Evolutionary conservation across 305 asterid species (phyloP).

Genomic region (Fraxinus platypoda): DNA sequence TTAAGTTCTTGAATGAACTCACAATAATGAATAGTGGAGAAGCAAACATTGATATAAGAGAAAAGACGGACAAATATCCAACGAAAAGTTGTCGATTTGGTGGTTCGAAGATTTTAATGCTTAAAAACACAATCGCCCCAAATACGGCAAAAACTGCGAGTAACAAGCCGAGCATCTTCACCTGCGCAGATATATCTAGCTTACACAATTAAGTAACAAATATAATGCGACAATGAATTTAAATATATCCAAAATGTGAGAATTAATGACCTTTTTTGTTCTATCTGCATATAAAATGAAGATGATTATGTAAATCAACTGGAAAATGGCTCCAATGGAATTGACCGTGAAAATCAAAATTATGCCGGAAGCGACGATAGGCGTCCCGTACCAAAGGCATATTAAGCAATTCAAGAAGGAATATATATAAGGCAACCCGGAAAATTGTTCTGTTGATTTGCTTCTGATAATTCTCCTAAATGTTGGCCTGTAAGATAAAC

Average conservation of each 20-base stretch:
- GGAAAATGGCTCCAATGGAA: constrained; percentile 69
- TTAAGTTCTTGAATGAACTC: constrained; percentile 26
- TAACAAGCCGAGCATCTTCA: constrained; percentile 64
- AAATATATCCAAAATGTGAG: not conserved
- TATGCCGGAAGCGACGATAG: constrained; percentile 56
- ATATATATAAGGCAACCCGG: constrained; percentile 76
- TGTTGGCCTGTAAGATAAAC: constrained; percentile 61
- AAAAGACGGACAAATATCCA: constrained; percentile 60
- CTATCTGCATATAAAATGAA: constrained; percentile 54
- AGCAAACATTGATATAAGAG: constrained; percentile 83
- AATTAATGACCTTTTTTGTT: constrained; percentile 40
- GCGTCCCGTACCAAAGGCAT: constrained; percentile 86
- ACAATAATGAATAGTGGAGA: constrained; percentile 78
- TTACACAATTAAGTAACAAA: not conserved
- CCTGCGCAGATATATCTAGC: constrained; percentile 35
- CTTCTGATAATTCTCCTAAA: constrained; percentile 56
- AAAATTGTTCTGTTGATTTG: constrained; percentile 74
- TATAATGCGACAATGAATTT: not conserved
- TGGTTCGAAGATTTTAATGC: constrained; percentile 55
- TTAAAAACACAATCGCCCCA: constrained; percentile 40
- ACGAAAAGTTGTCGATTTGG: constrained; percentile 66
- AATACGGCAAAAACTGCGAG: constrained; percentile 50
- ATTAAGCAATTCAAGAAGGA: constrained; percentile 72
- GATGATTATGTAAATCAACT: constrained; percentile 53
- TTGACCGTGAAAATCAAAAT: constrained; percentile 68